Evolutionary conservation across 2,329 filamentous ascomycete genomes (phyloP), one percentile per base, ranked within the genome.

Genomic region (Orbilia javanica): DNA sequence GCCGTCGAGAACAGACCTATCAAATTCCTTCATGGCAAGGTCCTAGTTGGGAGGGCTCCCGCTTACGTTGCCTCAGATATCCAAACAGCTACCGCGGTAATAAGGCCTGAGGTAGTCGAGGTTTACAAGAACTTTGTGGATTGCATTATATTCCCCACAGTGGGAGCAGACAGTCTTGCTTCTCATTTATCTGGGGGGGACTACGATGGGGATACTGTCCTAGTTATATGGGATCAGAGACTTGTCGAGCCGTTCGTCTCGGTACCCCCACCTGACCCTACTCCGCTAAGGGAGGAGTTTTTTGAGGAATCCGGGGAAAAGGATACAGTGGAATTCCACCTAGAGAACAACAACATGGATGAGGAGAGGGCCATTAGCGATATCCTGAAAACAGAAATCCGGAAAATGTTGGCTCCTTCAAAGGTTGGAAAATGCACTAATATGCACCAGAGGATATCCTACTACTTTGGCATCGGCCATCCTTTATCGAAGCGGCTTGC

Each of bases 111-210:
- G 11, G 50, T 53, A 4, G 4, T 53, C 18, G 27, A 53, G 25
- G 50, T 7, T 1, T 53, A 53, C 13, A 31, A n/a, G 11, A 15
- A 31, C 10, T 7, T 53, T 53, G 25, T 10, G 0, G 91, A 97
- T 80, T 90, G 97, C 0, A 87, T 96, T 13, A 87, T 97, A 0
- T 97, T 97, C 80, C 87, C 92, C 0, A 86, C 85, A 0, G 88
- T 87, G 74, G 92, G 92, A 0, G 82, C 86, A 25, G 84, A 84
- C 0, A 88, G 92, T 0, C 86, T 93, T 0, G 92, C 92, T 0
- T 88, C 89, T 5, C 90, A 90, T 81, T 85, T 94, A 0, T 92
- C 92, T 0, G 92, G 93, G 0, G 92, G 92, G 0, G 92, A 95
- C 81, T 94, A 93, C 79, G 92, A 95, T 80, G 92, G 93, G 0